A percentile compares a stretch with the other conserved stretches of the same genome.
phyloP scores from a whole-genome alignment of 2,329 filamentous ascomycete species.

The Lizonia empirigonia region DNA sequence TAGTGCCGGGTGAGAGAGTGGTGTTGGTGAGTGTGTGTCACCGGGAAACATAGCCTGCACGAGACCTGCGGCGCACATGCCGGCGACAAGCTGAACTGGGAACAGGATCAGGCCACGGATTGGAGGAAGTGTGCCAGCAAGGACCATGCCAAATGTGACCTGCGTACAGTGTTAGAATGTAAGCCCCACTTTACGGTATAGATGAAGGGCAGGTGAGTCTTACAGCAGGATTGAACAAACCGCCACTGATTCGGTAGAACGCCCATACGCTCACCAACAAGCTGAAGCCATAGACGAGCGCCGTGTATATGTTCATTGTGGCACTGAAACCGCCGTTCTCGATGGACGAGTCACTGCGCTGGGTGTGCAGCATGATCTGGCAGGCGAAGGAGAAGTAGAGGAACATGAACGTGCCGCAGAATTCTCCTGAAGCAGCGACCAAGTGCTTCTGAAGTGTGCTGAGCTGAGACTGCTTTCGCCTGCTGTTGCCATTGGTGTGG shows the following conservation, averaged over 20 bases:
- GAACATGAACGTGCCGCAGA: conserved; percentile 42
- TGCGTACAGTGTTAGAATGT: conserved; percentile 4
- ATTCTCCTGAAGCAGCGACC: conserved; percentile 36
- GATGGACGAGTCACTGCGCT: conserved; percentile 22
- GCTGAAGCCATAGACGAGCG: conserved; percentile 38
- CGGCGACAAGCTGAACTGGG: conserved; percentile 29
- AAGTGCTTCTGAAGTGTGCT: conserved; percentile 26
- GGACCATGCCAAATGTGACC: conserved; percentile 33
- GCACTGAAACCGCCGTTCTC: conserved; percentile 24
- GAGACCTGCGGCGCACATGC: conserved; percentile 33
- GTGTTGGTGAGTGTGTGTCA: conserved; percentile 27
- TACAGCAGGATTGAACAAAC: conserved; percentile 29
- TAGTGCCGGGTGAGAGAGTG: conserved; percentile 20
- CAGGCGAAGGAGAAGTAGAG: conserved; percentile 39
- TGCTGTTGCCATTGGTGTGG: not conserved
- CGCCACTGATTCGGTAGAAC: conserved; percentile 39
- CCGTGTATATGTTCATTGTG: conserved; percentile 34
- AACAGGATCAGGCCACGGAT: conserved; percentile 30
- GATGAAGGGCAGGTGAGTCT: conserved; percentile 1
- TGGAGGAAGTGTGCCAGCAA: conserved; percentile 24
- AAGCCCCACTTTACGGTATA: too few species aligned
- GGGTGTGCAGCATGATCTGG: conserved; percentile 33
- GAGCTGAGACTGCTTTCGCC: conserved; percentile 7
- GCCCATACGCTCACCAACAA: conserved; percentile 42
- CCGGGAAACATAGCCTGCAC: conserved; percentile 35